phyloP scores from a whole-genome alignment of 768 basidiomycete species.

The Auricularia cornea region DNA sequence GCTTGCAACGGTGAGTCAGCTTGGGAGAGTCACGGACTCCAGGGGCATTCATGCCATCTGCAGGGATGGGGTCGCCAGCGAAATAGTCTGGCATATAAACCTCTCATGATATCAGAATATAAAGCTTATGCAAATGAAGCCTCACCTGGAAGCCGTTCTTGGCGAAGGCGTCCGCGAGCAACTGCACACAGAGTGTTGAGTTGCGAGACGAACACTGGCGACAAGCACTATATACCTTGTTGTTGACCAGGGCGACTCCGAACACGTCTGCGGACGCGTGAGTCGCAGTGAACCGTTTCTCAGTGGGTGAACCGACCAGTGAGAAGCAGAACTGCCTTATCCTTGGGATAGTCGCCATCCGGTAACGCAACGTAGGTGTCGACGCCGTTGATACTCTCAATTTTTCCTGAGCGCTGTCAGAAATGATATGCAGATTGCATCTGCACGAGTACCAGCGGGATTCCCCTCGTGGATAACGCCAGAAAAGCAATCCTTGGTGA shows the following conservation, averaged over 20 bases:
- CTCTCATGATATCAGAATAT: neutral
- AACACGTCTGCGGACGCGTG: slow-evolving; percentile 5
- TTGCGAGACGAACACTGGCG: neutral
- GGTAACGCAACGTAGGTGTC: slow-evolving; percentile 18
- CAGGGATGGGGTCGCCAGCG: slow-evolving; percentile 12
- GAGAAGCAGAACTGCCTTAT: slow-evolving; percentile 19
- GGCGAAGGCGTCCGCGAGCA: slow-evolving; percentile 6
- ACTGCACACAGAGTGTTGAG: neutral
- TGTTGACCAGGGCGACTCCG: slow-evolving; percentile 7
- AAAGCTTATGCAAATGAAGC: too few species aligned
- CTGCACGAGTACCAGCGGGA: slow-evolving; percentile 3
- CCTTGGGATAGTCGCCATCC: slow-evolving; percentile 16
- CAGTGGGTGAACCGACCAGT: slow-evolving; percentile 10
- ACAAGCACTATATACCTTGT: slow-evolving; percentile 9
- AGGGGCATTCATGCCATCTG: slow-evolving; percentile 8
- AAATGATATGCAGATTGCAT: too few species aligned
- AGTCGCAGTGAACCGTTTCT: neutral
- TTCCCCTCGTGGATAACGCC: slow-evolving; percentile 8
- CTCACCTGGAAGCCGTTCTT: slow-evolving; percentile 7
- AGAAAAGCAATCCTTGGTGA: slow-evolving; percentile 6
- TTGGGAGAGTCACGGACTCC: neutral
- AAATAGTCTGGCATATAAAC: slow-evolving; percentile 11
- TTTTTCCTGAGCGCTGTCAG: slow-evolving; percentile 5
- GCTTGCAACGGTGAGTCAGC: too few species aligned
- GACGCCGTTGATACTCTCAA: slow-evolving; percentile 13